Evolutionary conservation across 2,329 filamentous ascomycete genomes (phyloP).

Genomic region (Eutypella sp.): DNA sequence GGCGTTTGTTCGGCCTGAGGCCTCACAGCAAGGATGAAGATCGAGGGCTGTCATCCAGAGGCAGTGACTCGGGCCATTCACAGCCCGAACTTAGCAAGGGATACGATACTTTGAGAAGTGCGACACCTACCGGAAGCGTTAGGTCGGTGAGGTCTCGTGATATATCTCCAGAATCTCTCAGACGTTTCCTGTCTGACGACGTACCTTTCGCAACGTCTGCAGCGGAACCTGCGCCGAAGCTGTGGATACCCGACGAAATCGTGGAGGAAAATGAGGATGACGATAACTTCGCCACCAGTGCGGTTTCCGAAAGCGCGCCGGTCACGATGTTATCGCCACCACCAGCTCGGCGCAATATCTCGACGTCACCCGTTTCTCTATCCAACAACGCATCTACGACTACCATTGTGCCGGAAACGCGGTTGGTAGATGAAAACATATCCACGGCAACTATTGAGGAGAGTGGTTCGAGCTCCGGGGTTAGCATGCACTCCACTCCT

Average conservation of each 20-base stretch:
- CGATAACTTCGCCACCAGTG: conserved; percentile 57
- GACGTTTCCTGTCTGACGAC: conserved; percentile 47
- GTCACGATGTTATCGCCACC: conserved; percentile 50
- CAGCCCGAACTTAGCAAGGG: conserved; percentile 13
- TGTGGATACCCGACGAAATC: conserved; percentile 42
- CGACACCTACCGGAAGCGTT: conserved; percentile 35
- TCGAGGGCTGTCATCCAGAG: conserved; percentile 27
- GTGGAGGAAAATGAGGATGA: conserved; percentile 52
- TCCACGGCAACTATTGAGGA: conserved; percentile 10
- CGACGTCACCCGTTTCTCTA: conserved; percentile 17
- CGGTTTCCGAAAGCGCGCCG: conserved; percentile 38
- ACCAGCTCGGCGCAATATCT: conserved; percentile 38
- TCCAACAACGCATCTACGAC: conserved; percentile 13
- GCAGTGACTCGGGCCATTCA: conserved; percentile 16
- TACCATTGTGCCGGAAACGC: conserved; percentile 10
- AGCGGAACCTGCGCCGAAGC: conserved; percentile 28
- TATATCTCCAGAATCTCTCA: conserved; percentile 52
- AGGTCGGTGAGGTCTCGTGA: conserved; percentile 43
- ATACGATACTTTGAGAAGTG: conserved; percentile 27
- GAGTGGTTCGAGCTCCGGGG: conserved; percentile 3
- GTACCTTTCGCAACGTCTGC: conserved; percentile 24
- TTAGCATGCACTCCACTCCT: background rate
- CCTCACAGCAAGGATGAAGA: conserved; percentile 28
- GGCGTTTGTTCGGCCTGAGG: conserved; percentile 46
- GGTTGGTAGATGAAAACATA: conserved; percentile 7